Conservation (phyloP, 306 rosid species). For the Prunus kanzakura region DNA sequence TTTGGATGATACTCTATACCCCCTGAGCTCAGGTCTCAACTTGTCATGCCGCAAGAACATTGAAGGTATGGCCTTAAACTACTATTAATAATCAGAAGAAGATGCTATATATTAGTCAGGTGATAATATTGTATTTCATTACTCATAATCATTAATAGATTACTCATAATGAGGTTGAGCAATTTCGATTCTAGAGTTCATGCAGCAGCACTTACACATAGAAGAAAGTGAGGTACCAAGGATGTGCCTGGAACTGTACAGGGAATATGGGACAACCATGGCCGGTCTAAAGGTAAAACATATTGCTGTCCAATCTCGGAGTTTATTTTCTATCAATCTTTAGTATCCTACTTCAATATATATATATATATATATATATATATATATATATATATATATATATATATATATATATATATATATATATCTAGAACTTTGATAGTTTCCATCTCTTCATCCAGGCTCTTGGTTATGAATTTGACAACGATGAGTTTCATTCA, state of each 20-base stretch:
- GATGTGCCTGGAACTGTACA: slow-evolving; percentile 69
- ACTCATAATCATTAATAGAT: neutral
- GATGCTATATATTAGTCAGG: too few relatives aligned
- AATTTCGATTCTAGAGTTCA: slow-evolving; percentile 46
- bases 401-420: neutral
- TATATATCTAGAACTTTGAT: neutral
- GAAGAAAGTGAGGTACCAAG: slow-evolving; percentile 68
- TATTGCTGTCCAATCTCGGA: neutral
- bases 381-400: neutral
- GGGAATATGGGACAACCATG: slow-evolving; percentile 82
- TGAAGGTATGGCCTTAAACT: slow-evolving; percentile 40
- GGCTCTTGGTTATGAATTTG: slow-evolving; percentile 73
- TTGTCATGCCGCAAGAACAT: slow-evolving; percentile 74
- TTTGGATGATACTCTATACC: slow-evolving; percentile 88
- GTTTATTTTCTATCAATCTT: neutral
- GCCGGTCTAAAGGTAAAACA: slow-evolving; percentile 73
- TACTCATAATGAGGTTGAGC: neutral
- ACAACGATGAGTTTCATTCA: slow-evolving; percentile 72
- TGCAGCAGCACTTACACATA: slow-evolving; percentile 59
- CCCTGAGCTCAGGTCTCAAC: slow-evolving; percentile 74
- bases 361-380: neutral
- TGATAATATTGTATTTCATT: neutral
- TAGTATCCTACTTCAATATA: neutral
- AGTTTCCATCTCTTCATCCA: slow-evolving; percentile 11
- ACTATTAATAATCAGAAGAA: too few relatives aligned